These are phyloP conservation scores for Rhypophila decipiens DNA, from an alignment of 495 filamentous ascomycete genomes.

Conservation along the genomic window DNA sequence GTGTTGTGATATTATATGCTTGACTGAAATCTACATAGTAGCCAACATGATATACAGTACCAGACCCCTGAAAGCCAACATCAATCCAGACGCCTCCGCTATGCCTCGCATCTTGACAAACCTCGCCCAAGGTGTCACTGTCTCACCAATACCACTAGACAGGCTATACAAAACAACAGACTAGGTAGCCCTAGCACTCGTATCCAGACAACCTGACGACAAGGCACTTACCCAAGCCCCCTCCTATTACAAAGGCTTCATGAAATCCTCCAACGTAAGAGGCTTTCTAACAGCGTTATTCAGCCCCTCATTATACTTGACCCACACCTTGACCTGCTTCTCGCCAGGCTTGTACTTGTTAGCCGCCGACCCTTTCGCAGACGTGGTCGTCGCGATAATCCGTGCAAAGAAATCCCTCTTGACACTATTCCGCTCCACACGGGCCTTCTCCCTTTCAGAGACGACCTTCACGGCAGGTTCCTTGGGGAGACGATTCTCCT, in stretches of 20 bases:
- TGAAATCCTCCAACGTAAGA: conserved; percentile 75
- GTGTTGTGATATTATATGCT: no score
- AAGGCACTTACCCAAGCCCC: neutral
- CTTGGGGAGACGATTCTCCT: conserved; percentile 27
- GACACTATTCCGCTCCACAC: conserved; percentile 25
- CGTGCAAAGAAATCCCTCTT: conserved; percentile 93
- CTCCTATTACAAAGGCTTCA: conserved; percentile 51
- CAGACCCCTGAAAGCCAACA: no score
- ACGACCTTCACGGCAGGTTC: conserved; percentile 16
- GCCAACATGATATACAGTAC: no score
- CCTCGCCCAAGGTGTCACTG: no score
- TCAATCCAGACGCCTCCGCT: no score
- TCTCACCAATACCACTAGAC: no score
- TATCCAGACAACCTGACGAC: no score
- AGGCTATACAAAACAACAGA: no score
- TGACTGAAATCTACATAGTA: no score
- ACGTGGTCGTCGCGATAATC: conserved; percentile 45
- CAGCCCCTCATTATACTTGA: conserved; percentile 92
- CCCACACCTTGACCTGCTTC: conserved; percentile 63
- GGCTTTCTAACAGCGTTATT: conserved; percentile 95
- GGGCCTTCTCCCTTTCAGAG: conserved; percentile 4
- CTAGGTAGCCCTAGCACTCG: no score
- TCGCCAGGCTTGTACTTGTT: conserved; percentile 17
- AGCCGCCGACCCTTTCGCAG: conserved; percentile 26
- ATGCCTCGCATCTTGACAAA: no score